Base-by-base conservation (phyloP, 2,329 filamentous ascomycete genomes). In the Curvularia hawaiiensis region DNA sequence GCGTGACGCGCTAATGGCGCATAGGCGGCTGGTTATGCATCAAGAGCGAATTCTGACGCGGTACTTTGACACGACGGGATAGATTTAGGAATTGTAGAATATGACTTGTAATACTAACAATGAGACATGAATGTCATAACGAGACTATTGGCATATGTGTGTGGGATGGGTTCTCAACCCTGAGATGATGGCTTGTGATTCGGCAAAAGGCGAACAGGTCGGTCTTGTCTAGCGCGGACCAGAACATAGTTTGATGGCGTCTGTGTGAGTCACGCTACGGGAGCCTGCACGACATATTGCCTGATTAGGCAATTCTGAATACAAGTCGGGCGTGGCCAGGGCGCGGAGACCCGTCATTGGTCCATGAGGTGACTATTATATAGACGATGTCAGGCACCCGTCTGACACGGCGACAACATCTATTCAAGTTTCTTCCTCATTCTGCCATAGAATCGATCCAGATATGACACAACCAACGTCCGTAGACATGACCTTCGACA, bases 1-100 rank as follows among this genome's bases (percentile, higher is more conserved):
- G 50, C 80, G 75, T 14, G 80, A 83, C 54, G 78, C 84, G 50
- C 70, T 96, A 56, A 76, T 74, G 50, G 79, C 79, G 56, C 84
- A 86, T 66, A 79, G 80, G 7, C 88, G 86, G 65, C 79, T 97
- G 61, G 84, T 90, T 56, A 78, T 75, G 68, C 90, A 93, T 78
- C 81, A 85, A 53, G 77, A 85, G 62, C 82, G 84, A 70, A 79
- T 91, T 58, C 70, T 85, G 16, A 67, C 74, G 48, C 73, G 69
- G 58, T 88, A 83, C 67, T 88, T 79, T 71, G 38, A 63, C 0
- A 43, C 54, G n/a, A 33, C 33, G 9, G 8, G 12, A 22, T 31
- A 47, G 44, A 47, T 54, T 22, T 2, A 30, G 24, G n/a, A 26
- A 39, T 3, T 50, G 40, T 40, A 49, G 28, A n/a, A 20, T 35